Evolutionary conservation across 2,329 filamentous ascomycete genomes (phyloP).

Genomic region (Scorias spongiosa): DNA sequence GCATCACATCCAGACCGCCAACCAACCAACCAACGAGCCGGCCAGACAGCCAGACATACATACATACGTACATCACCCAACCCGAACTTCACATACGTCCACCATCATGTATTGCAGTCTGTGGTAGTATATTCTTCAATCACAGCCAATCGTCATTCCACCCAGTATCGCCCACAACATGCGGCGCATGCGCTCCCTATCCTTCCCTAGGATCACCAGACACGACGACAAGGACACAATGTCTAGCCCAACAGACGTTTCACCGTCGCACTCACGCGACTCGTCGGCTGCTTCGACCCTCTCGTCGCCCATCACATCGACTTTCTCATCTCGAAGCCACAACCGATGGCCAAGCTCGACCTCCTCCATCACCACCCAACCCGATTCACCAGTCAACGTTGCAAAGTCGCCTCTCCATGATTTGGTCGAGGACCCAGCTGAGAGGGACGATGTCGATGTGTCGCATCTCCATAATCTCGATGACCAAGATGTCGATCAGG

Average conservation of each 20-base stretch:
- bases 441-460: constrained; percentile 40
- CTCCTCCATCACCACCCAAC: constrained; percentile 57
- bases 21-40: no score
- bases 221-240: constrained; percentile 1
- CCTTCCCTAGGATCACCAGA: constrained; percentile 10
- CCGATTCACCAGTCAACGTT: constrained; percentile 41
- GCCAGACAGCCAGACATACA: no score
- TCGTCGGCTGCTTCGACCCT: constrained; percentile 41
- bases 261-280: constrained; percentile 19
- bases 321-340: constrained; percentile 49
- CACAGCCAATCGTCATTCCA: no score
- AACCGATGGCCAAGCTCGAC: constrained; percentile 56
- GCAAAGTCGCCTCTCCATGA: constrained; percentile 59
- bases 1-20: no score
- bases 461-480: neutral
- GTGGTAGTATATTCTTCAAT: no score
- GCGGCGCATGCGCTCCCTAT: constrained; percentile 14
- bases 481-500: constrained; percentile 23
- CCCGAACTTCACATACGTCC: no score
- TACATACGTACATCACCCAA: no score
- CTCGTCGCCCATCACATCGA: constrained; percentile 55
- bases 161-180: constrained; percentile 10
- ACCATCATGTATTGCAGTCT: no score
- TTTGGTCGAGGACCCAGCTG: constrained; percentile 68
- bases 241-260: constrained; percentile 1